Conservation (phyloP, 768 basidiomycete genomes). For the Podaxis sp. region DNA sequence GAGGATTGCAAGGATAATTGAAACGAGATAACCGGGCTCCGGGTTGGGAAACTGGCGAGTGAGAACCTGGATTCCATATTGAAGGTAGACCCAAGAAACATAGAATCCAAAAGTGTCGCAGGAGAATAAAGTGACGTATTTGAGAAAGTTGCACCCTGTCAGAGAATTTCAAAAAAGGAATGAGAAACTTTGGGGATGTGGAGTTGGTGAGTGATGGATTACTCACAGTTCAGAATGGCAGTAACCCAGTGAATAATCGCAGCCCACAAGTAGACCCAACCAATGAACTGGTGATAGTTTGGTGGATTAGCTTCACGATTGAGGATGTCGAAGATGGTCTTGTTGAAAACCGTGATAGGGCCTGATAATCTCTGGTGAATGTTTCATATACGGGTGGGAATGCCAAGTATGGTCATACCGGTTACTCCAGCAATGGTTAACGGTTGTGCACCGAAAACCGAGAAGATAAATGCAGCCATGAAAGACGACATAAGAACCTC, state of each 20-base stretch:
- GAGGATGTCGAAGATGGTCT: constrained; percentile 81
- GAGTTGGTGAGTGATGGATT: not conserved
- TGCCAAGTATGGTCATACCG: constrained; percentile 35
- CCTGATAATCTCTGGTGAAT: constrained; percentile 37
- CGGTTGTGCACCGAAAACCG: constrained; percentile 86
- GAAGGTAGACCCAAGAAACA: constrained; percentile 86
- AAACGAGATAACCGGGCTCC: constrained; percentile 52
- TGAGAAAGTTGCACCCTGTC: constrained; percentile 77
- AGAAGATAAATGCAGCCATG: constrained; percentile 87
- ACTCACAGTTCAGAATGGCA: constrained; percentile 71
- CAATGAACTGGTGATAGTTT: constrained; percentile 80
- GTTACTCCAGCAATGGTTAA: constrained; percentile 92
- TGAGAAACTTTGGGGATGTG: not conserved
- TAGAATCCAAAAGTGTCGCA: constrained; percentile 95
- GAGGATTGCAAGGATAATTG: constrained; percentile 71
- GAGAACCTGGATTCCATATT: constrained; percentile 85
- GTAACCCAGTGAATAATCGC: constrained; percentile 85
- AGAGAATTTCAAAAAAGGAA: not conserved
- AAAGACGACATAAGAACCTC: constrained; percentile 84
- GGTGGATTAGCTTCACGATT: constrained; percentile 56
- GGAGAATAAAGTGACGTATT: constrained; percentile 86
- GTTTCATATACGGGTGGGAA: not conserved
- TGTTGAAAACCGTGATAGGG: constrained; percentile 92
- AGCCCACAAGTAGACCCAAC: constrained; percentile 92
- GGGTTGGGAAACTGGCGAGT: constrained; percentile 61